Percentiles rank a stretch among this genome's conserved stretches.
Evolutionary conservation across 305 asterid species (phyloP).

Genomic region (Striga hermonthica): DNA sequence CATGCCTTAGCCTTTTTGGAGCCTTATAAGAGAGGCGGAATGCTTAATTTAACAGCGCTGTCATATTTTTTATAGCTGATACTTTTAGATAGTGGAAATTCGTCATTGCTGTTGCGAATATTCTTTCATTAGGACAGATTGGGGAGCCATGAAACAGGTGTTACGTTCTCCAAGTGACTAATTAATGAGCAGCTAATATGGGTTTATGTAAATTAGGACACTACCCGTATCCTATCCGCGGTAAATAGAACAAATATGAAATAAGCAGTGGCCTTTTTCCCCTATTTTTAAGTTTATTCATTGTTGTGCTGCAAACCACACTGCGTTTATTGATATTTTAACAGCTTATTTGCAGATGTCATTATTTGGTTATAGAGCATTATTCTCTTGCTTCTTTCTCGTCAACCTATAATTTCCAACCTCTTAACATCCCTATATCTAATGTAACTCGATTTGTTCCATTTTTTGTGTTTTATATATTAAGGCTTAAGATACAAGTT

Average conservation of each 20-base stretch:
- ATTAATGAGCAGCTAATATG: background rate
- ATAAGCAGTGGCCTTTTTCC: no score
- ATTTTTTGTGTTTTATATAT: background rate
- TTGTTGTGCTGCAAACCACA: background rate
- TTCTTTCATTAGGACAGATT: background rate
- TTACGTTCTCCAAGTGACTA: background rate
- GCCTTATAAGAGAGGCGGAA: background rate
- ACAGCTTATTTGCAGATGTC: background rate
- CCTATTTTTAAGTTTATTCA: background rate
- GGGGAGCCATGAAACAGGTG: background rate
- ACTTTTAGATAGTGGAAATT: constrained; percentile 1
- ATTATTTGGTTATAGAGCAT: background rate
- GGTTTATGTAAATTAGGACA: no score
- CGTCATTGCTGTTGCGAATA: background rate
- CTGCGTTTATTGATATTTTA: no score
- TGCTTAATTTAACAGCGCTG: constrained; percentile 2
- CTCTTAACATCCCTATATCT: background rate
- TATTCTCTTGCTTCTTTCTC: background rate
- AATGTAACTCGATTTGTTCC: background rate
- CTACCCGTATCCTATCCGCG: no score
- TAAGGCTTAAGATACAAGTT: no score
- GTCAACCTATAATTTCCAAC: background rate
- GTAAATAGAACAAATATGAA: no score
- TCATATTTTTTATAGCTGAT: constrained; percentile 1
- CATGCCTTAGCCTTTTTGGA: background rate